These are phyloP conservation scores for Fusarium humuli DNA, from an alignment of 2,329 filamentous ascomycete species.

Conservation along the genomic window DNA sequence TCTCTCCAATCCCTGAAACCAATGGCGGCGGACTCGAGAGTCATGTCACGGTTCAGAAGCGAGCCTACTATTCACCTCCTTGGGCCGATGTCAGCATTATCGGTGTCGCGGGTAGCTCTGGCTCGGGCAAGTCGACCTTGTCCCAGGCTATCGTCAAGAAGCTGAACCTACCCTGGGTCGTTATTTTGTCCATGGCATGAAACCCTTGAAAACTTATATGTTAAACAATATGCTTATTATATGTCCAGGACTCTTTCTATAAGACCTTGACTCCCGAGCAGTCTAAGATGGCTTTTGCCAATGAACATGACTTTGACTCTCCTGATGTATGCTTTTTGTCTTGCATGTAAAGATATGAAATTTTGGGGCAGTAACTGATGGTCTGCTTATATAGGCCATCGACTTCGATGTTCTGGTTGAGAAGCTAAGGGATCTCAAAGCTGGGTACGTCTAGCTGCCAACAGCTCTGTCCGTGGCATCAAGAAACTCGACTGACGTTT, in stretches of 20 bases:
- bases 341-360: neutral
- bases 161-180: slow-evolving; percentile 95
- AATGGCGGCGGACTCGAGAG: slow-evolving; percentile 49
- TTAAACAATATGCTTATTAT: slow-evolving; percentile 38
- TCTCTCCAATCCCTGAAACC: slow-evolving; percentile 28
- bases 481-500: slow-evolving; percentile 23
- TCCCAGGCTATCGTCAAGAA: slow-evolving; percentile 91
- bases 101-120: slow-evolving; percentile 93
- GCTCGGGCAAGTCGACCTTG: slow-evolving; percentile 92
- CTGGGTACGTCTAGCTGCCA: slow-evolving; percentile 73
- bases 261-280: slow-evolving; percentile 85
- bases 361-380: slow-evolving; percentile 10
- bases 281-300: slow-evolving; percentile 82
- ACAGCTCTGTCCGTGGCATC: neutral
- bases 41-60: slow-evolving; percentile 64
- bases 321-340: slow-evolving; percentile 68
- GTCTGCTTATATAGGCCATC: slow-evolving; percentile 68
- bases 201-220: neutral
- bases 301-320: slow-evolving; percentile 96
- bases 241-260: slow-evolving; percentile 91
- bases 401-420: slow-evolving; percentile 92
- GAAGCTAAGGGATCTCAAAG: slow-evolving; percentile 84
- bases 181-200: slow-evolving; percentile 93
- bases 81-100: slow-evolving; percentile 98
- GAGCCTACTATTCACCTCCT: slow-evolving; percentile 87